phyloP scores from a whole-genome alignment of 768 basidiomycete genomes.

The Suillus tomentosus region DNA sequence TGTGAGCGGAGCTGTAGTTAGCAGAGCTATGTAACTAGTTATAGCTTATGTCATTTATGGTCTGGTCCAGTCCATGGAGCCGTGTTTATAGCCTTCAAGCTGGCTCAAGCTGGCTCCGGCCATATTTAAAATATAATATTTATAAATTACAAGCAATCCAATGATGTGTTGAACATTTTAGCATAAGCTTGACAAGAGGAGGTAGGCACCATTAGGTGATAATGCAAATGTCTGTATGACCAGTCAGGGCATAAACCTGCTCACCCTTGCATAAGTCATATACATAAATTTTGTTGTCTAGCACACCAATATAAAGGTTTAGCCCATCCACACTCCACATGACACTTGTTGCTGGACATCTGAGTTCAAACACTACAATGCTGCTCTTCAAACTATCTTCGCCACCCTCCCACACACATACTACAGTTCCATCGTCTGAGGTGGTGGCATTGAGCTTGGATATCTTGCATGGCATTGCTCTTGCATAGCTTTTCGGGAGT shows the following conservation, averaged over 20 bases:
- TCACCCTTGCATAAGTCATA: slow-evolving; percentile 88
- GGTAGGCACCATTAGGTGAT: slow-evolving; percentile 84
- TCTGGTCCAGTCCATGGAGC: too few species aligned
- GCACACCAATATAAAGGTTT: slow-evolving; percentile 84
- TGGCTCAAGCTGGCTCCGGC: too few species aligned
- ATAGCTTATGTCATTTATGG: too few species aligned
- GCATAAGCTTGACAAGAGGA: slow-evolving; percentile 50
- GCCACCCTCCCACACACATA: slow-evolving; percentile 89
- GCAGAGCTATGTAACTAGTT: too few species aligned
- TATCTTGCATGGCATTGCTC: slow-evolving; percentile 53
- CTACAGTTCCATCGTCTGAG: slow-evolving; percentile 91
- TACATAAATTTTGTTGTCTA: slow-evolving; percentile 96
- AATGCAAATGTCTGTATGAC: slow-evolving; percentile 92
- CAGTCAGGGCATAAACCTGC: slow-evolving; percentile 76
- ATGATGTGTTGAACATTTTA: too few species aligned
- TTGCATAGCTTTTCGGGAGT: slow-evolving; percentile 88
- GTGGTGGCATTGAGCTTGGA: slow-evolving; percentile 84
- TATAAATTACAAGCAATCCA: too few species aligned
- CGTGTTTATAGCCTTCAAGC: too few species aligned
- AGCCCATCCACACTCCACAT: slow-evolving; percentile 92
- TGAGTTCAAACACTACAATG: slow-evolving; percentile 79
- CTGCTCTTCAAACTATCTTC: slow-evolving; percentile 72
- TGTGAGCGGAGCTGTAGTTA: too few species aligned
- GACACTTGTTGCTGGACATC: slow-evolving; percentile 90
- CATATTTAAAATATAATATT: too few species aligned